Conservation (phyloP, 495 filamentous ascomycete genomes). For the Aspergillus baeticus region DNA sequence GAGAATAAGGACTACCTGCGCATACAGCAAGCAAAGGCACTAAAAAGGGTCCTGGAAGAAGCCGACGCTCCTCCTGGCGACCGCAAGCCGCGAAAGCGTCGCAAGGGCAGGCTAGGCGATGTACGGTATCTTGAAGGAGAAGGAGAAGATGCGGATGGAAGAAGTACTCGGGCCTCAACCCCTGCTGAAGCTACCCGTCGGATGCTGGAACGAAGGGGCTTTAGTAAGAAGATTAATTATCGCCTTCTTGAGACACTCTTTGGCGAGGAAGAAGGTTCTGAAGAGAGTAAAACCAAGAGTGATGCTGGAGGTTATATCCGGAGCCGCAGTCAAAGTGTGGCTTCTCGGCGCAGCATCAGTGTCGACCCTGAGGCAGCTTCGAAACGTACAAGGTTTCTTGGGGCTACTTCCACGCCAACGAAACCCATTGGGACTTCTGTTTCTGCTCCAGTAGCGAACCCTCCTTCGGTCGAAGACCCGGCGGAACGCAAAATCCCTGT, state of each 20-base stretch:
- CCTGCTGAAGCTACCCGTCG: conserved; percentile 73
- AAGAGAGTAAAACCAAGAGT: conserved; percentile 29
- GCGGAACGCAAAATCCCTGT: conserved; percentile 1
- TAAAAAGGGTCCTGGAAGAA: conserved; percentile 61
- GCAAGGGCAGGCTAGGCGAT: conserved; percentile 50
- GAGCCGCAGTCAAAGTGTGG: conserved; percentile 40
- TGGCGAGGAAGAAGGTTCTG: conserved; percentile 31
- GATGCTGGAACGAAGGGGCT: conserved; percentile 69
- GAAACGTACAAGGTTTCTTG: conserved; percentile 19
- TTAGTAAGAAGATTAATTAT: conserved; percentile 84
- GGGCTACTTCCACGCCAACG: conserved; percentile 17
- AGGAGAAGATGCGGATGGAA: conserved; percentile 37
- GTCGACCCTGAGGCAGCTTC: conserved; percentile 28
- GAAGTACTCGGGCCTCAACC: conserved; percentile 40
- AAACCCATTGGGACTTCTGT: conserved; percentile 22
- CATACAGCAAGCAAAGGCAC: conserved; percentile 71
- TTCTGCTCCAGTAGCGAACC: conserved; percentile 17
- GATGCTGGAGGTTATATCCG: conserved; percentile 36
- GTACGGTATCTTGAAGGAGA: conserved; percentile 48
- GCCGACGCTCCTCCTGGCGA: conserved; percentile 45
- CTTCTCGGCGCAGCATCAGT: conserved; percentile 38
- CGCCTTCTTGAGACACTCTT: conserved; percentile 56
- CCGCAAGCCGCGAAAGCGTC: conserved; percentile 46
- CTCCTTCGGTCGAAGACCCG: conserved; percentile 7
- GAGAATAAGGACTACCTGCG: conserved; percentile 90